Base-by-base conservation (phyloP, 441 rosid species). In the Populus hybrid region DNA sequence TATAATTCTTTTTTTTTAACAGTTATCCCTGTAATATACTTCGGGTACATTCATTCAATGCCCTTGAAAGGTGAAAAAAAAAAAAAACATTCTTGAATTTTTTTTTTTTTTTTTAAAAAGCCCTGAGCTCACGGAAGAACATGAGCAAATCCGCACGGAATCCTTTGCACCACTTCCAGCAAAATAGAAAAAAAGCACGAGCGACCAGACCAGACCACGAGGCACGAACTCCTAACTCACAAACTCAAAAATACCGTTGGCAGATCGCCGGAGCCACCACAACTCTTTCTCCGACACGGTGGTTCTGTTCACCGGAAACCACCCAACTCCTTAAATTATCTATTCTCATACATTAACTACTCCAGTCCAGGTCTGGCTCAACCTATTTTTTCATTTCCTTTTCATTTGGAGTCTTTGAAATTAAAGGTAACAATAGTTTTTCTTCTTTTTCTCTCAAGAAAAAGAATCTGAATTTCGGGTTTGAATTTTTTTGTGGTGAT, bases 111-210 rank as follows among this genome's bases (percentile, higher is more conserved):
- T 61, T 10, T 10, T 20, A 36, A 32, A 67, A 73, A 26, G 18
- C 34, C 50, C 72, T 28, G 83, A 67, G 81, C 82, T 86, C 87
- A 86, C 87, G 78, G 83, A 65, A 28, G 38, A 66, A 14, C 54
- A 35, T 83, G 86, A 70, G 21, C 78, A 38, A 30, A 64, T 57
- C 71, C 86, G 77, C 81, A 76, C 66, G 72, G 30, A 73, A 82
- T 78, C 73, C 7, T 70, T 5, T 68, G 10, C 75, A 65, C 64
- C 73, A 35, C 38, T 80, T 28, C 42, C 24, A 3, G 46, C 35
- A 28, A 12, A 64, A 57, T 61, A 61, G 21, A 50, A 38, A 20
- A 21, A 35, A 24, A 7, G 16, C 10, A 32, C 18, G 61, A 57
- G 73, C 18, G 32, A 74, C 75, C 26, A 36, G 21, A 10, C 42